Percentiles rank a stretch among this genome's conserved stretches.
phyloP scores from a whole-genome alignment of 148 eudicot genomes.

The Selenicereus undatus region DNA sequence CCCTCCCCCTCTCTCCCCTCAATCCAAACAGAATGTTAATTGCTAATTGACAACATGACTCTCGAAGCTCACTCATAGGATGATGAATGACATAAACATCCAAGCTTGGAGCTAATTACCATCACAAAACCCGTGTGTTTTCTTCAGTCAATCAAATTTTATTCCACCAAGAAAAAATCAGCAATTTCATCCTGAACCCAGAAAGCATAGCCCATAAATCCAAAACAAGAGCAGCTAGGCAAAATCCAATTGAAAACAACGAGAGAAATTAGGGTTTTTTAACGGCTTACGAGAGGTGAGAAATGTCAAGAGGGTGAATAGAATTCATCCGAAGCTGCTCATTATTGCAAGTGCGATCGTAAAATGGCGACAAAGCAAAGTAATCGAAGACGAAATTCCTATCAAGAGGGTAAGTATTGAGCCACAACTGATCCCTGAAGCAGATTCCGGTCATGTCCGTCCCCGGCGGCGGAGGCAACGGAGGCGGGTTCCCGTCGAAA shows the following conservation, averaged over 20 bases:
- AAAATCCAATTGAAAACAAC: not conserved
- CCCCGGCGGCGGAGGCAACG: slow-evolving; percentile 61
- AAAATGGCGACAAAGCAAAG: slow-evolving; percentile 89
- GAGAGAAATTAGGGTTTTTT: not conserved
- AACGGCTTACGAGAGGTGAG: slow-evolving; percentile 71
- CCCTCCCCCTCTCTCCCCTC: not conserved
- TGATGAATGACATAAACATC: not conserved
- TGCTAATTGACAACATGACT: not conserved
- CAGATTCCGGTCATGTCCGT: slow-evolving; percentile 97
- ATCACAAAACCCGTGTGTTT: not conserved
- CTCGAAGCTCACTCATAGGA: not conserved
- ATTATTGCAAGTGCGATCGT: slow-evolving; percentile 77
- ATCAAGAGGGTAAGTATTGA: slow-evolving; percentile 76
- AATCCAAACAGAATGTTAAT: too few relatives aligned
- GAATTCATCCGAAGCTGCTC: slow-evolving; percentile 68
- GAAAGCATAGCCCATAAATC: not conserved
- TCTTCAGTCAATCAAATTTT: not conserved
- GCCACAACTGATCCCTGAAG: slow-evolving; percentile 91
- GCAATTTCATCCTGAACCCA: not conserved
- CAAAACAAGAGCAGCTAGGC: not conserved
- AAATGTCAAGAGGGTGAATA: slow-evolving; percentile 76
- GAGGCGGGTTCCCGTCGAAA: slow-evolving; percentile 40
- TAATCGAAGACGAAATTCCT: slow-evolving; percentile 87
- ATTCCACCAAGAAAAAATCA: not conserved
- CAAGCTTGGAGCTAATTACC: not conserved